Conservation (phyloP, 805 yeast species). For the Tetrapisispora namnaoensis region DNA sequence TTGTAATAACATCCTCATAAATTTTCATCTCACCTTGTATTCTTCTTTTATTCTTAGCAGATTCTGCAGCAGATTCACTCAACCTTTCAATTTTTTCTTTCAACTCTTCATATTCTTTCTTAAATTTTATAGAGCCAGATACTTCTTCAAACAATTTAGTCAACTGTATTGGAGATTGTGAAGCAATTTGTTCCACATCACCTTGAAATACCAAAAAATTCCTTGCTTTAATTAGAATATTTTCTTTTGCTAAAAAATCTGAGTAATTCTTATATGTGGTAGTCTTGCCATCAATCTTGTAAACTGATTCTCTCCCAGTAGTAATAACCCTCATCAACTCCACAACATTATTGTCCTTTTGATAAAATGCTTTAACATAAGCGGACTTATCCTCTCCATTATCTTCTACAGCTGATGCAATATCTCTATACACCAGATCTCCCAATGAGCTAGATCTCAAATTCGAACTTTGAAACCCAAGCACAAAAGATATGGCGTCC, state of each 20-base stretch:
- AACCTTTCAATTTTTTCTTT: slow-evolving; percentile 57
- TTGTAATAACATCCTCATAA: slow-evolving; percentile 64
- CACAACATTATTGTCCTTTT: slow-evolving; percentile 49
- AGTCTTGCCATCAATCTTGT: slow-evolving; percentile 48
- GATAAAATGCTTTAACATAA: slow-evolving; percentile 69
- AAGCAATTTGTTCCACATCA: slow-evolving; percentile 87
- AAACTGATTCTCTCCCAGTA: slow-evolving; percentile 52
- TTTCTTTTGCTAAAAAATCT: slow-evolving; percentile 57
- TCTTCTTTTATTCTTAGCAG: slow-evolving; percentile 60
- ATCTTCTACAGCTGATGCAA: slow-evolving; percentile 20
- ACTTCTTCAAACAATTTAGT: slow-evolving; percentile 69
- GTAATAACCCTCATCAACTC: slow-evolving; percentile 56
- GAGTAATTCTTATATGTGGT: slow-evolving; percentile 61
- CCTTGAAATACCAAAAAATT: slow-evolving; percentile 95
- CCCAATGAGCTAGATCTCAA: slow-evolving; percentile 63
- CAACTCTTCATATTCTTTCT: slow-evolving; percentile 55
- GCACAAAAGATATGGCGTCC: slow-evolving; percentile 93
- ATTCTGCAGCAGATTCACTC: slow-evolving; percentile 50
- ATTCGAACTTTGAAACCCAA: slow-evolving; percentile 70
- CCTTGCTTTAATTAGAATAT: slow-evolving; percentile 77
- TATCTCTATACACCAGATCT: slow-evolving; percentile 76
- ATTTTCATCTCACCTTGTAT: slow-evolving; percentile 66
- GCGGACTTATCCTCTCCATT: slow-evolving; percentile 35
- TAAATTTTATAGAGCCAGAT: slow-evolving; percentile 67
- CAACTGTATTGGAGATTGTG: slow-evolving; percentile 71